Percentiles rank a stretch among this genome's conserved stretches.
These are phyloP conservation scores for Colletotrichum echinochloae DNA, from an alignment of 2,329 filamentous ascomycete genomes.

Conservation along the genomic window DNA sequence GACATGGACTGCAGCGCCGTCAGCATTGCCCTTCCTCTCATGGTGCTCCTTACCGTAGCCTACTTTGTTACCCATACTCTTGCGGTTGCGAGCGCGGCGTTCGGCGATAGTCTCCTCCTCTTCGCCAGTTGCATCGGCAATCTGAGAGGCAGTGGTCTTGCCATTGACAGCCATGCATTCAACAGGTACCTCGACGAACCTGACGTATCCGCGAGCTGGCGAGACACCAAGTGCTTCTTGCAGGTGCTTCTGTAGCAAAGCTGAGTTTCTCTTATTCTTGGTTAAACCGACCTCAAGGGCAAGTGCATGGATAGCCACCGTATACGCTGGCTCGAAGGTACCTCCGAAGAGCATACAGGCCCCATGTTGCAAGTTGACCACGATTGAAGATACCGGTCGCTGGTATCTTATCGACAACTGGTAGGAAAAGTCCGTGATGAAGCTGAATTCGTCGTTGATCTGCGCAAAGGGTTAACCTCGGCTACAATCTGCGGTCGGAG, in stretches of 20 bases:
- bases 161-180: slow-evolving; percentile 79
- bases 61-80: slow-evolving; percentile 54
- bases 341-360: slow-evolving; percentile 80
- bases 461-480: slow-evolving; percentile 49
- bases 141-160: slow-evolving; percentile 75
- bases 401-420: slow-evolving; percentile 81
- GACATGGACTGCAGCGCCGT: slow-evolving; percentile 23
- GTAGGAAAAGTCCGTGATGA: slow-evolving; percentile 79
- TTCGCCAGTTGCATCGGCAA: slow-evolving; percentile 64
- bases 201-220: slow-evolving; percentile 75
- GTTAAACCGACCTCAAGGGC: slow-evolving; percentile 75
- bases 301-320: slow-evolving; percentile 78
- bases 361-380: slow-evolving; percentile 81
- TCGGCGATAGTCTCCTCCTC: slow-evolving; percentile 42
- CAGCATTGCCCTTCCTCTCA: background rate
- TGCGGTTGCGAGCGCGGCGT: slow-evolving; percentile 45
- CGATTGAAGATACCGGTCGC: slow-evolving; percentile 77
- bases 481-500: background rate
- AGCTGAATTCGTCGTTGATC: slow-evolving; percentile 80
- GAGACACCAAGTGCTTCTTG: slow-evolving; percentile 76
- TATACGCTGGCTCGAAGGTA: slow-evolving; percentile 83
- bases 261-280: slow-evolving; percentile 84
- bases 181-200: slow-evolving; percentile 77
- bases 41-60: background rate
- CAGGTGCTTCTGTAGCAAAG: slow-evolving; percentile 82